Conservation (phyloP, 2,329 filamentous ascomycete species). For the Penicillium sp. region DNA sequence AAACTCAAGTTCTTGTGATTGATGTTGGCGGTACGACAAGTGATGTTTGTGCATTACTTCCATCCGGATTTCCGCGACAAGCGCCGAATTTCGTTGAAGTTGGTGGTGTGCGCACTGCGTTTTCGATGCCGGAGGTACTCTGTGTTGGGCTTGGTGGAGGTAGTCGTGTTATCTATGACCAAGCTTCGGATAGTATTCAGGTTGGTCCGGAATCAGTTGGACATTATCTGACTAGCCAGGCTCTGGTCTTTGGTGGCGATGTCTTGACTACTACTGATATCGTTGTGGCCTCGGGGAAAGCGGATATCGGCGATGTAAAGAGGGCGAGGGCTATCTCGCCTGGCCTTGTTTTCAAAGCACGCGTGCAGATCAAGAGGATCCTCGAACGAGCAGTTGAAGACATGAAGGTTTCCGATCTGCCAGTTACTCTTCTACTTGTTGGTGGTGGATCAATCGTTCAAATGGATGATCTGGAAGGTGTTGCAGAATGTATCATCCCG, state of each 20-base stretch:
- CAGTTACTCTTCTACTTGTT: conserved; percentile 56
- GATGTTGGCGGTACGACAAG: conserved; percentile 65
- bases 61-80: conserved; percentile 62
- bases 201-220: conserved; percentile 62
- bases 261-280: conserved; percentile 58
- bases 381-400: conserved; percentile 56
- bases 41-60: conserved; percentile 59
- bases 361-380: conserved; percentile 32
- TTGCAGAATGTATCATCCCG: conserved; percentile 53
- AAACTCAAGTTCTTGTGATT: conserved; percentile 46
- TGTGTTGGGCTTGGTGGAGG: conserved; percentile 61
- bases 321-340: conserved; percentile 6
- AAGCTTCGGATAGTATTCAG: conserved; percentile 30
- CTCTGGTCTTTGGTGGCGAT: conserved; percentile 56
- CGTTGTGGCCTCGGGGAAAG: conserved; percentile 26
- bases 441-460: conserved; percentile 59
- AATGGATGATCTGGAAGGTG: conserved; percentile 51
- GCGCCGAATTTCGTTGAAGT: conserved; percentile 60
- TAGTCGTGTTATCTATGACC: conserved; percentile 40
- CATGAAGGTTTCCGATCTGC: conserved; percentile 58
- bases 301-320: conserved; percentile 24
- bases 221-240: conserved; percentile 50
- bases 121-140: conserved; percentile 58
- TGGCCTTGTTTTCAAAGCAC: background rate
- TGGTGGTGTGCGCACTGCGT: conserved; percentile 61